phyloP scores from a whole-genome alignment of 768 basidiomycete genomes.

The Thelephora ganbajun region DNA sequence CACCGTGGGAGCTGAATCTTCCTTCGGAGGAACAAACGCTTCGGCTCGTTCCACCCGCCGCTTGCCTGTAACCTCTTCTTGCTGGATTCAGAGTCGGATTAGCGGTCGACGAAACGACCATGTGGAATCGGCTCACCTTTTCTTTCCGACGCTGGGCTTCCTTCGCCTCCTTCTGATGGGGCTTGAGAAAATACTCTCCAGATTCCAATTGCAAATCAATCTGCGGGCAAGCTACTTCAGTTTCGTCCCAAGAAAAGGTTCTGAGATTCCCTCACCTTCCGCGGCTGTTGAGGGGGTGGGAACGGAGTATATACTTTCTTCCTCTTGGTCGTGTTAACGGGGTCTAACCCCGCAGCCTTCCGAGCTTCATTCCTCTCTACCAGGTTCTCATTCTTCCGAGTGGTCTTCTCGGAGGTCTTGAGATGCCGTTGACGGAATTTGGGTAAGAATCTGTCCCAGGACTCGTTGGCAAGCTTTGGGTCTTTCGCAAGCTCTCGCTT shows the following conservation, averaged over 20 bases:
- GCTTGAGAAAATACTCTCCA: constrained; percentile 96
- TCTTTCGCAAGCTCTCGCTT: constrained; percentile 96
- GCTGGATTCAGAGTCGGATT: constrained; percentile 27
- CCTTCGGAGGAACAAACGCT: constrained; percentile 80
- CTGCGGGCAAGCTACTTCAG: constrained; percentile 20
- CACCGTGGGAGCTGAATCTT: constrained; percentile 56
- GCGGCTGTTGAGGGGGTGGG: constrained; percentile 86
- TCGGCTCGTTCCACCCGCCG: constrained; percentile 73
- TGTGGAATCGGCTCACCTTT: constrained; percentile 33
- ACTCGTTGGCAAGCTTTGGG: constrained; percentile 84
- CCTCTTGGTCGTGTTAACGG: constrained; percentile 20
- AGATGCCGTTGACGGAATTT: constrained; percentile 89
- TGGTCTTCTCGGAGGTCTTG: constrained; percentile 88
- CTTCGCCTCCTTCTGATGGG: constrained; percentile 68
- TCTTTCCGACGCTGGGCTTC: constrained; percentile 62
- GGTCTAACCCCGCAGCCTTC: constrained; percentile 48
- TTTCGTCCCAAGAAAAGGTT: neutral
- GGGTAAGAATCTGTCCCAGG: constrained; percentile 96
- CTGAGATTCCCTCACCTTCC: constrained; percentile 47
- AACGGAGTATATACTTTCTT: constrained; percentile 99
- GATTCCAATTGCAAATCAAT: constrained; percentile 90
- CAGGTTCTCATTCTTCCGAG: constrained; percentile 69
- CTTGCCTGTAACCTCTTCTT: constrained; percentile 61
- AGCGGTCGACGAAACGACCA: constrained; percentile 1
- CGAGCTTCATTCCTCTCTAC: constrained; percentile 49